Conservation (phyloP, 805 yeast genomes). For the Barnettozyma sucrosica region DNA sequence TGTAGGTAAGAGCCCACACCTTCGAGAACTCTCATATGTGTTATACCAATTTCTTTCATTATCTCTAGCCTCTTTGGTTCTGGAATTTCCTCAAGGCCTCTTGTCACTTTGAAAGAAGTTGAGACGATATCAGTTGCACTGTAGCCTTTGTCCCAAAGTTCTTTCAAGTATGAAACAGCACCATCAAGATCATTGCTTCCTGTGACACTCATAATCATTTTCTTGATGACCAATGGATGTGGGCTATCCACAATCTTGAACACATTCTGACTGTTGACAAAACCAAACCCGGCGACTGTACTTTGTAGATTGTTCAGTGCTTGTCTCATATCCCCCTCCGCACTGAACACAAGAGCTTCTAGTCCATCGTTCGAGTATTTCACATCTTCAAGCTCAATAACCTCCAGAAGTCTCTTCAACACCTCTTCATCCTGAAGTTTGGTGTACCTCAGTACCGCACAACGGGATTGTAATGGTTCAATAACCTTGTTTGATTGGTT, state of each 20-base stretch:
- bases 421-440: slow-evolving; percentile 83
- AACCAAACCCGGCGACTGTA: slow-evolving; percentile 88
- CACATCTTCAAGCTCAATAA: slow-evolving; percentile 64
- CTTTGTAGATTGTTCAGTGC: slow-evolving; percentile 92
- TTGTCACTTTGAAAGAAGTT: slow-evolving; percentile 83
- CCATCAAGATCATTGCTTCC: slow-evolving; percentile 48
- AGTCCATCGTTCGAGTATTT: slow-evolving; percentile 84
- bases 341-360: slow-evolving; percentile 87
- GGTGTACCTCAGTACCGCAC: slow-evolving; percentile 86
- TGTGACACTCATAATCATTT: slow-evolving; percentile 52
- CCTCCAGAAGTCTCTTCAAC: slow-evolving; percentile 64
- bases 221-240: slow-evolving; percentile 80
- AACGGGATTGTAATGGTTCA: slow-evolving; percentile 93
- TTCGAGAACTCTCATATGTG: slow-evolving; percentile 88
- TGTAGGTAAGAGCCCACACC: slow-evolving; percentile 89
- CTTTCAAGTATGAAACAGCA: slow-evolving; percentile 56
- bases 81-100: slow-evolving; percentile 58
- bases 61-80: slow-evolving; percentile 70
- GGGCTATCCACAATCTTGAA: slow-evolving; percentile 95
- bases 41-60: slow-evolving; percentile 81
- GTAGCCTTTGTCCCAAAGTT: slow-evolving; percentile 85
- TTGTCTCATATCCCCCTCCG: slow-evolving; percentile 99
- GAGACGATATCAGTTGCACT: slow-evolving; percentile 90
- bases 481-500: slow-evolving; percentile 91
- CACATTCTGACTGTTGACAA: slow-evolving; percentile 88